phyloP scores from a whole-genome alignment of 805 yeast genomes.

The Barnettozyma sucrosica region DNA sequence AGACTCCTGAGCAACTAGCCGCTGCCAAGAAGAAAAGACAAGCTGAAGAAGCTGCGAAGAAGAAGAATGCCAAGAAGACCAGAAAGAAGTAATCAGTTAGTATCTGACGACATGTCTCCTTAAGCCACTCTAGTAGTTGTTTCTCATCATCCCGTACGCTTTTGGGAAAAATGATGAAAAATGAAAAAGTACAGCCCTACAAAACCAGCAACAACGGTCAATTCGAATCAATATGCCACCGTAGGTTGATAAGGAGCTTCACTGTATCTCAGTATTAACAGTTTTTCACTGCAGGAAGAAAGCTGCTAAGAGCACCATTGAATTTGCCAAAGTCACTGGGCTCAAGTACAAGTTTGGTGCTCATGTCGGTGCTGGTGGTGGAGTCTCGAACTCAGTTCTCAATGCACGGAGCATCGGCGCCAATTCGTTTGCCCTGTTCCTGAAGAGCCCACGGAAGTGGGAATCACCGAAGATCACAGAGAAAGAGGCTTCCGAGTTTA shows the following conservation, averaged over 20 bases:
- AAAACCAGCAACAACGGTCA: not conserved
- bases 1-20: constrained; percentile 41
- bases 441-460: constrained; percentile 91
- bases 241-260: constrained; percentile 10
- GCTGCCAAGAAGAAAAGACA: constrained; percentile 25
- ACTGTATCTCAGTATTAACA: not conserved
- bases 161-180: not conserved
- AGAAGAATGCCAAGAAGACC: constrained; percentile 21
- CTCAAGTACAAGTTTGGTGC: constrained; percentile 72
- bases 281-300: constrained; percentile 12
- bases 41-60: constrained; percentile 25
- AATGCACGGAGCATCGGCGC: constrained; percentile 55
- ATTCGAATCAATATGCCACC: constrained; percentile 16
- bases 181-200: not conserved
- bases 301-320: constrained; percentile 13
- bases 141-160: not conserved
- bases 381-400: constrained; percentile 59
- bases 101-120: not conserved
- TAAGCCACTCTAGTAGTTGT: not conserved
- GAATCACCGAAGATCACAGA: constrained; percentile 68
- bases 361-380: constrained; percentile 82
- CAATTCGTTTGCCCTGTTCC: constrained; percentile 83
- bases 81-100: constrained; percentile 10
- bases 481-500: constrained; percentile 65
- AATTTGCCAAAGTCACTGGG: constrained; percentile 38